These are phyloP conservation scores for Fusarium dimerum DNA, from an alignment of 2,329 filamentous ascomycete species.

Conservation along the genomic window DNA sequence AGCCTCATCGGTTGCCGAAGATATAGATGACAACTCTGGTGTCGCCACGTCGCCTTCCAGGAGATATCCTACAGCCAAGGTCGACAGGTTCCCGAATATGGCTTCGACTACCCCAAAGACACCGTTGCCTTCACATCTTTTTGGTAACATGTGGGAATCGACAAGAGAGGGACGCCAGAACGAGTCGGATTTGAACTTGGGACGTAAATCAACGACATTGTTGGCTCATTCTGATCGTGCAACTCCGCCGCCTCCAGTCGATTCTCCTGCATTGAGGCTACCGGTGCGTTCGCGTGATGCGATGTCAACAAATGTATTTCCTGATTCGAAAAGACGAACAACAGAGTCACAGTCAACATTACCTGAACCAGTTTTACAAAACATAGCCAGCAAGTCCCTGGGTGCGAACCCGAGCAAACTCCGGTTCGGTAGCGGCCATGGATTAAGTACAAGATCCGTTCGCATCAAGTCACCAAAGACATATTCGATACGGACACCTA, in stretches of 20 bases:
- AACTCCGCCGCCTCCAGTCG: not conserved
- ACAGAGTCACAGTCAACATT: constrained; percentile 10
- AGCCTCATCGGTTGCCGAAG: constrained; percentile 22
- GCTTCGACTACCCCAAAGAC: constrained; percentile 46
- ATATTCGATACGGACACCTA: constrained; percentile 15
- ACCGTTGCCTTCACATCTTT: constrained; percentile 46
- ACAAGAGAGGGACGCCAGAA: constrained; percentile 8
- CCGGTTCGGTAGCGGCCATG: constrained; percentile 15
- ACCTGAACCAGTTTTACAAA: constrained; percentile 7
- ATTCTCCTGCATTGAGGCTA: not conserved
- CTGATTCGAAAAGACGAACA: constrained; percentile 8
- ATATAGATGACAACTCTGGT: constrained; percentile 25
- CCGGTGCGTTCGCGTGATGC: not conserved
- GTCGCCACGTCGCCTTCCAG: constrained; percentile 22
- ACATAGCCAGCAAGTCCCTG: constrained; percentile 20
- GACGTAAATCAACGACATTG: not conserved
- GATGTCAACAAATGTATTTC: constrained; percentile 2
- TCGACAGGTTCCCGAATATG: constrained; percentile 22
- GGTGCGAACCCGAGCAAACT: constrained; percentile 15
- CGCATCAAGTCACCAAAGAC: constrained; percentile 26
- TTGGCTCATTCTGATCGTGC: not conserved
- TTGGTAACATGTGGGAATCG: constrained; percentile 34
- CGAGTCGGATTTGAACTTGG: not conserved
- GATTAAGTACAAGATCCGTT: constrained; percentile 20
- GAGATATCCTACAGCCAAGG: constrained; percentile 19